Percentiles rank a stretch among this genome's conserved stretches.
phyloP scores from a whole-genome alignment of 2,329 filamentous ascomycete genomes.

The Pleomassaria siparia region DNA sequence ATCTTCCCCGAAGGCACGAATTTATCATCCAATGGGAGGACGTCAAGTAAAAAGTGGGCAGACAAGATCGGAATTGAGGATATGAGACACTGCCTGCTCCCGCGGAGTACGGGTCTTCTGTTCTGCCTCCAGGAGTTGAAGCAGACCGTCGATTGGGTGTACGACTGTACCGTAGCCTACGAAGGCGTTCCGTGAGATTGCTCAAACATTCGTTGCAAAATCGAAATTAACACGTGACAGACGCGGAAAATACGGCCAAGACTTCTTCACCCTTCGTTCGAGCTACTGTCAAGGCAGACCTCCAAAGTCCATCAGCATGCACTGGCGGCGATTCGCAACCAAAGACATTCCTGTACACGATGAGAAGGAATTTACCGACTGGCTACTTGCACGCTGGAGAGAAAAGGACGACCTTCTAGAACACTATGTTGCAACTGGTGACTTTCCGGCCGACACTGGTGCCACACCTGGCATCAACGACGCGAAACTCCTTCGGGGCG shows the following conservation, averaged over 20 bases:
- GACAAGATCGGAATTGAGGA: constrained; percentile 72
- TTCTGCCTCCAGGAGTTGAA: constrained; percentile 78
- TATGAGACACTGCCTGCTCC: constrained; percentile 70
- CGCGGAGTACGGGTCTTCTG: constrained; percentile 76
- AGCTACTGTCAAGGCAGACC: constrained; percentile 88
- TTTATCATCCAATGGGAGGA: constrained; percentile 70
- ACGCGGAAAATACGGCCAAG: constrained; percentile 70
- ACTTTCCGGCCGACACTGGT: constrained; percentile 71
- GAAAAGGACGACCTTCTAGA: constrained; percentile 91
- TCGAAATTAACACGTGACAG: constrained; percentile 20
- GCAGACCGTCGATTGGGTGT: constrained; percentile 76
- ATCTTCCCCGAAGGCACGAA: constrained; percentile 90
- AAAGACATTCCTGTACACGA: constrained; percentile 78
- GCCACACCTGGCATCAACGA: constrained; percentile 20
- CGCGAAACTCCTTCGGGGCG: constrained; percentile 30
- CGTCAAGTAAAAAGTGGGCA: constrained; percentile 72
- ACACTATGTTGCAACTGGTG: constrained; percentile 69
- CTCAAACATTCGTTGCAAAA: neutral
- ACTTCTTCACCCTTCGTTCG: constrained; percentile 80
- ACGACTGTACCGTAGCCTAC: constrained; percentile 94
- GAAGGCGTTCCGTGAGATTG: constrained; percentile 82
- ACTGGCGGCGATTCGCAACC: constrained; percentile 86
- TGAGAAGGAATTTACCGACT: constrained; percentile 71
- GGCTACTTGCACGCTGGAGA: constrained; percentile 82
- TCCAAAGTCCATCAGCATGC: constrained; percentile 92